Evolutionary conservation across 1,284 basidiomycete species (phyloP), one percentile per base, ranked within the genome.

Genomic region (Apiotrichum montevideense): DNA sequence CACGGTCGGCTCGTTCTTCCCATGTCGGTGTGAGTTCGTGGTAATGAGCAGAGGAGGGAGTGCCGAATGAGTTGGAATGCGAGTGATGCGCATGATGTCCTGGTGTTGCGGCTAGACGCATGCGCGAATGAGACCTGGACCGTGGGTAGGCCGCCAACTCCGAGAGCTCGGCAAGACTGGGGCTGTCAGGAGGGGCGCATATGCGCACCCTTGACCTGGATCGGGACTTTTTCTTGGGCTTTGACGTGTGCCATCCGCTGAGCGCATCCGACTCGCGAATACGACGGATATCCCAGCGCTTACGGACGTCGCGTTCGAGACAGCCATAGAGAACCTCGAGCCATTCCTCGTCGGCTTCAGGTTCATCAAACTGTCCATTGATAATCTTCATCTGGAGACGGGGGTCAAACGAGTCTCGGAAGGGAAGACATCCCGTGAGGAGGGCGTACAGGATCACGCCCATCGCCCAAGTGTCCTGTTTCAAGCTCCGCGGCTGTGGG

Each of bases 391-490:
- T 86, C 61, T 90, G 87, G 60, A 96, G 75, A 47, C 93, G 79
- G 1, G 90, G 91, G 71, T 96, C 93, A 69, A 90, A 97, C 0
- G 86, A 78, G 73, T 97, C 93, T 35, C 72, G 78, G 71, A 96
- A 96, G 0, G 93, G 93, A 3, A 96, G 78, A 35, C 80, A 79
- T 2, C 90, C 90, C 0, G 85, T 86, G 35, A 96, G 80, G 3
- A 96, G 80, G 4, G 87, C 85, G 67, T 91, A 90, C 0, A 96
- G 82, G 65, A 95, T 82, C 52, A 93, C 85, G 0, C 93, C 93
- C 2, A 95, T 77, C 0, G 93, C 92, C 93, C 93, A 97, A 37
- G 96, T 85, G 65, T 97, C 93, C 70, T 91, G 88, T 0, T 87
- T 83, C 11, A 76, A 64, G 0, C 66, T 71, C 37, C 66, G 72